Base-by-base conservation (phyloP, 768 basidiomycete species). In the Macrolepiota dolichaula region DNA sequence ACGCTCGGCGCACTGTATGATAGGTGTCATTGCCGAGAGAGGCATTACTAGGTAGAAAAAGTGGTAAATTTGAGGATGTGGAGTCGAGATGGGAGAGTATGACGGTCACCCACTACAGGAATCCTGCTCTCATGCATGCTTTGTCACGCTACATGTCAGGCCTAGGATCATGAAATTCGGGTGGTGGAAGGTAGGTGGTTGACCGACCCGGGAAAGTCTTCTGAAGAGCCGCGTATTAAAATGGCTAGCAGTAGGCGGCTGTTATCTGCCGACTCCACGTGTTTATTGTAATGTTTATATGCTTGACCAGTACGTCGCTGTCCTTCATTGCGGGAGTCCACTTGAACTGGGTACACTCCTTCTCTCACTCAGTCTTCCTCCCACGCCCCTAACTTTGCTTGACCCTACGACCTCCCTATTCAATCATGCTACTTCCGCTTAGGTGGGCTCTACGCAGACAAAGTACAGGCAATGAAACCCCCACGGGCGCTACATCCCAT, bases 381-480 rank as follows among this genome's bases (percentile, higher is more conserved):
- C 22, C 22, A 24, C 29, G 29, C 29, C 47, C 13, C 47, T 49
- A 13, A 17, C 7, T 44, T 42, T 57, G 15, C 29, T 0, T 19
- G 29, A 32, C 29, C 7, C 29, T 32, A 3, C 29, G 3, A 32
- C 29, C 36, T 42, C 54, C 64, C 44, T 32, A 47, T 51, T 57
- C 64, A 35, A 32, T 27, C 36, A 55, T 61, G 50, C 42, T 40
- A 2, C 22, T 24, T 25, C 44, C 52, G 11, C 59, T n/a, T 25
- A 61, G 36, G 38, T 61, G 59, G 59, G 22, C 44, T n/a, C 50
- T 67, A n/a, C 68, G 67, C 36, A 65, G 62, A 54, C 67, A 68
- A 42, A 64, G 62, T 38, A 27, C 24, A 51, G 64, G 64, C 56
- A 63, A 42, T 35, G 64, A 61, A 36, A 64, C 65, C 29, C 46